Conservation (phyloP, 2,329 filamentous ascomycete species). For the Cordyceps tenuipes region DNA sequence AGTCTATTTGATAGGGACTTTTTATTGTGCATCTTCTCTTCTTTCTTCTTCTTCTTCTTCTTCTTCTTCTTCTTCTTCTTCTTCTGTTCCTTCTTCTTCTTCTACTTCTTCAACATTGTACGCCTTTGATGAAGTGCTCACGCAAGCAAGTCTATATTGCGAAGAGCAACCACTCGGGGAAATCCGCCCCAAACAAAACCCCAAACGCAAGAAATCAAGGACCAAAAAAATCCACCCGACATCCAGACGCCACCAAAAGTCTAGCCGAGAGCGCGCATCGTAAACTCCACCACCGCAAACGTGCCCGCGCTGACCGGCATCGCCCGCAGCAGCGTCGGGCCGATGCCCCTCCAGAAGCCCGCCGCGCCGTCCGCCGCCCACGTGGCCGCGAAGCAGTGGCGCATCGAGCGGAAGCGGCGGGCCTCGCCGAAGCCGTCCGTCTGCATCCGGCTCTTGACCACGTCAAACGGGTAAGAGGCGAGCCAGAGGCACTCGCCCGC, state of each 20-base stretch:
- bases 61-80: neutral
- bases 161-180: neutral
- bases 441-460: conserved; percentile 99
- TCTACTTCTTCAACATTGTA: neutral
- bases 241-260: neutral
- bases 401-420: conserved; percentile 72
- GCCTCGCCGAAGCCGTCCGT: conserved; percentile 76
- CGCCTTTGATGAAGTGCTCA: conserved; percentile 8
- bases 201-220: neutral
- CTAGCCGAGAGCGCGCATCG: conserved; percentile 51
- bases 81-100: too few species aligned
- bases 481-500: conserved; percentile 94
- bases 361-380: conserved; percentile 65
- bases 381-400: conserved; percentile 80
- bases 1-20: neutral
- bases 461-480: conserved; percentile 88
- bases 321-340: conserved; percentile 80
- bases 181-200: neutral
- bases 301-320: conserved; percentile 98
- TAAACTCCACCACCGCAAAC: conserved; percentile 73
- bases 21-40: neutral
- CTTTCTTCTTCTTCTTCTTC: too few species aligned
- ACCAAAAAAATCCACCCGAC: neutral
- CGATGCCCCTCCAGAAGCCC: conserved; percentile 94
- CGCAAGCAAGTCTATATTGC: neutral